phyloP scores from a whole-genome alignment of 495 filamentous ascomycete genomes.

The Opeltia flavorubescens region DNA sequence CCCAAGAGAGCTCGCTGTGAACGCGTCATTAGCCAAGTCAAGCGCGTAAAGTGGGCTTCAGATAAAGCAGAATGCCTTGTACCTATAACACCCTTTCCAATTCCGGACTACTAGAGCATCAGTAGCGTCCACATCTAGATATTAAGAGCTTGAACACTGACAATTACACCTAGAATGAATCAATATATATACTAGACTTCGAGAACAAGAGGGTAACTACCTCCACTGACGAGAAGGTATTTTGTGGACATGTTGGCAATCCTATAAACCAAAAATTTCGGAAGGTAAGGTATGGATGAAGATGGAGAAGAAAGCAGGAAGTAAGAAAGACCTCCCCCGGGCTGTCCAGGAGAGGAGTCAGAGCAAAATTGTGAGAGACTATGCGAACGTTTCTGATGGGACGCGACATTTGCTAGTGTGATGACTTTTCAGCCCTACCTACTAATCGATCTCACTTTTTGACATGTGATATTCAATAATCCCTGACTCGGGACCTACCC shows the following conservation, averaged over 20 bases:
- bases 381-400: too few species aligned
- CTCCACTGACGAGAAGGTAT: constrained; percentile 73
- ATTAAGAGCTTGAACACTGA: too few species aligned
- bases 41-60: constrained; percentile 3
- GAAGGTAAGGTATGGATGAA: neutral
- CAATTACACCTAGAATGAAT: constrained; percentile 16
- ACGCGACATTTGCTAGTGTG: too few species aligned
- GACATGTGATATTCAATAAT: neutral
- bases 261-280: neutral
- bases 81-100: constrained; percentile 76
- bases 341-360: neutral
- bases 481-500: too few species aligned
- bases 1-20: constrained; percentile 50
- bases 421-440: neutral
- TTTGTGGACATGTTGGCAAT: constrained; percentile 44
- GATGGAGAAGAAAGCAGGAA: neutral
- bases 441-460: neutral
- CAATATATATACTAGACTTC: constrained; percentile 21
- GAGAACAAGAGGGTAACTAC: constrained; percentile 26
- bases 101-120: constrained; percentile 52
- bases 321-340: neutral
- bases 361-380: too few species aligned
- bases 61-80: constrained; percentile 20
- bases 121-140: neutral
- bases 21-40: constrained; percentile 18